Base-by-base conservation (phyloP, 345 rosid species). In the Populus alba region DNA sequence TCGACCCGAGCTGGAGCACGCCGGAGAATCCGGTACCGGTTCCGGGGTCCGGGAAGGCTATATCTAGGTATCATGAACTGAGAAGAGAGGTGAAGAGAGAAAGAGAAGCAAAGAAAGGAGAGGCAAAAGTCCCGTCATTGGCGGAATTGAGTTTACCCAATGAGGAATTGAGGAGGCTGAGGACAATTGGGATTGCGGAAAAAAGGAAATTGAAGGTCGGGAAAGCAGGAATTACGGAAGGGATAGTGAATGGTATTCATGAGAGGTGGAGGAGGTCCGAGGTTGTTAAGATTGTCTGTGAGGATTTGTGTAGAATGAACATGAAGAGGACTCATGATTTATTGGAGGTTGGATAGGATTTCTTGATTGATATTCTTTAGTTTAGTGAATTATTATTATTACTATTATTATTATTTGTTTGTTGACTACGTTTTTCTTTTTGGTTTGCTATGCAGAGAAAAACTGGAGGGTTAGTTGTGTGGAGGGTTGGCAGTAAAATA, bases 301-400 rank as follows among this genome's bases (percentile, higher is more conserved):
- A 93, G 79, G 98, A 95, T 86, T 69, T 95, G 31, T 91, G 91
- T 66, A 89, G 86, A 79, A 76, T 85, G 90, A 95, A 92, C 86
- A 95, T 91, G 99, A 95, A 90, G 89, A 88, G 97, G 76, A 95
- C 98, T n/a, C 99, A 93, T 86, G 97, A 95, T 72, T 82, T 92
- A 70, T 86, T 95, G 86, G 99, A 95, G 98, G 99, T 95, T 39
- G 75, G 65, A 69, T 55, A 20, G n/a, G 6, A 16, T 49, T 47
- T 45, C 9, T 22, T 41, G 15, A 65, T 23, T 72, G 33, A 51
- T 31, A 53, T 57, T 45, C 49, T 63, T 22, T 49, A 43, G 35
- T 41, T 10, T 59, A 47, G 23, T 5, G 16, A n/a, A 17, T 16
- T 23, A 25, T 3, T 45, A 43, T 3, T 43, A 10, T 2, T 0